Conservation (phyloP, 345 rosid genomes). For the Erucastrum elatum region DNA sequence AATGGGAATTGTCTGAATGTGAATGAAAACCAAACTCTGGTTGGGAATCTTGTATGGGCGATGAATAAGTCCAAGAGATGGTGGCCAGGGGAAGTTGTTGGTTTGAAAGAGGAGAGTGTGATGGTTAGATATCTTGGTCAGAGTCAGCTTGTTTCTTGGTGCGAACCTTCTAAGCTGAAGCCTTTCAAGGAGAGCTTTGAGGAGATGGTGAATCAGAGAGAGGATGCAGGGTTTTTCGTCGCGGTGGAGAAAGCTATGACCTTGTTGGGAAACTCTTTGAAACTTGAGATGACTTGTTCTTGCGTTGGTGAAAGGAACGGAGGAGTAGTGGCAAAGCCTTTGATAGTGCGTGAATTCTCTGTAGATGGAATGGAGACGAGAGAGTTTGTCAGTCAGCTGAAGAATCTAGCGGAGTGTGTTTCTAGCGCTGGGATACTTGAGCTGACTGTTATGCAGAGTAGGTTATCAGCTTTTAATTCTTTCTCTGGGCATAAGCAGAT, state of each 20-base stretch:
- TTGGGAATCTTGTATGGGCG: slow-evolving; percentile 85
- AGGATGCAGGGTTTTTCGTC: slow-evolving; percentile 48
- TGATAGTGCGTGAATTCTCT: slow-evolving; percentile 41
- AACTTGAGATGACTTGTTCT: slow-evolving; percentile 59
- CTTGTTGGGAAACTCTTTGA: slow-evolving; percentile 59
- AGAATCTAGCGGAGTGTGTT: slow-evolving; percentile 49
- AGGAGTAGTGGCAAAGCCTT: slow-evolving; percentile 7
- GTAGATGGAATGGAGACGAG: slow-evolving; percentile 49
- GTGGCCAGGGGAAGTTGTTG: slow-evolving; percentile 86
- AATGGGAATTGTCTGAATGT: slow-evolving; percentile 17
- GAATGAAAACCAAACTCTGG: slow-evolving; percentile 25
- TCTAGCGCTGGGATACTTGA: slow-evolving; percentile 53
- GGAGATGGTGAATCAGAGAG: slow-evolving; percentile 43
- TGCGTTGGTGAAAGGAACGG: slow-evolving; percentile 30
- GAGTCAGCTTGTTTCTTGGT: slow-evolving; percentile 54
- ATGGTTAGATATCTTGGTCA: slow-evolving; percentile 56
- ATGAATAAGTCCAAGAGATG: slow-evolving; percentile 60
- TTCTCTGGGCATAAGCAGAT: slow-evolving; percentile 55
- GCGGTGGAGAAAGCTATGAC: slow-evolving; percentile 69
- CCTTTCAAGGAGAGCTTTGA: slow-evolving; percentile 64
- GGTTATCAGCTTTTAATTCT: slow-evolving; percentile 58
- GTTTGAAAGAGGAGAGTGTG: slow-evolving; percentile 42
- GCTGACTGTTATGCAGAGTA: slow-evolving; percentile 44
- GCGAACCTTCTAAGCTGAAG: slow-evolving; percentile 54
- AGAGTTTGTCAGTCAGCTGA: slow-evolving; percentile 54